phyloP scores from a whole-genome alignment of 2,329 filamentous ascomycete species.

The Epichloe brachyelytri region DNA sequence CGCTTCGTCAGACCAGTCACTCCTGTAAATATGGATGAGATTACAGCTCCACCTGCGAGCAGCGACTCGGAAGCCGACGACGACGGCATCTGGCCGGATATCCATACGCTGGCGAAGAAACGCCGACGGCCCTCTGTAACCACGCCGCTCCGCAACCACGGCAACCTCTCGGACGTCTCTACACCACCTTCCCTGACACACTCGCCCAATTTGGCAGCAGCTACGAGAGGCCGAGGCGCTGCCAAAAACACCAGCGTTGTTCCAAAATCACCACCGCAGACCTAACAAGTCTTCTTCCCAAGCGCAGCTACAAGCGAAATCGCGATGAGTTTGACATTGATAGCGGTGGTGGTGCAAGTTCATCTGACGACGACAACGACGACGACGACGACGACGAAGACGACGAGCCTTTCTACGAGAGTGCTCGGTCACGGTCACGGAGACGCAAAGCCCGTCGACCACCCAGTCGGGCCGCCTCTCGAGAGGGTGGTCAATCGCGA shows the following conservation, averaged over 20 bases:
- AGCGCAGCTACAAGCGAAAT: slow-evolving; percentile 31
- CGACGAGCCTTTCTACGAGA: slow-evolving; percentile 40
- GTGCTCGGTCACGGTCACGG: slow-evolving; percentile 17
- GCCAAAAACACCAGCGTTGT: slow-evolving; percentile 20
- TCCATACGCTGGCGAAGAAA: slow-evolving; percentile 36
- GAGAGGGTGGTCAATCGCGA: background rate
- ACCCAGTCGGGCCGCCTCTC: slow-evolving; percentile 14
- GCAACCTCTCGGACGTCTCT: slow-evolving; percentile 39
- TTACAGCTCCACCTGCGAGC: slow-evolving; percentile 43
- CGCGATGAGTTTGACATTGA: slow-evolving; percentile 27
- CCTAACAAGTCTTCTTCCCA: slow-evolving; percentile 40
- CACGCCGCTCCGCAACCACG: slow-evolving; percentile 25
- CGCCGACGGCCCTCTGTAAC: slow-evolving; percentile 25
- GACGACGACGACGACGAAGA: slow-evolving; percentile 36
- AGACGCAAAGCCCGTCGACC: slow-evolving; percentile 21
- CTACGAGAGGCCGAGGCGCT: slow-evolving; percentile 18
- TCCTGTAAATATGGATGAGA: slow-evolving; percentile 32
- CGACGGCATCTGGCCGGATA: slow-evolving; percentile 36
- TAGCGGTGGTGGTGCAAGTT: slow-evolving; percentile 35
- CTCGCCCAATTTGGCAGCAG: slow-evolving; percentile 41
- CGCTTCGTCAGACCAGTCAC: slow-evolving; percentile 23
- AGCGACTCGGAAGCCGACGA: slow-evolving; percentile 34
- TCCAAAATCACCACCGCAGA: slow-evolving; percentile 40
- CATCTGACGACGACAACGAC: slow-evolving; percentile 35
- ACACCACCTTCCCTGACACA: slow-evolving; percentile 55